Evolutionary conservation across 306 rosid species (phyloP).

Genomic region (Senna siamea): DNA sequence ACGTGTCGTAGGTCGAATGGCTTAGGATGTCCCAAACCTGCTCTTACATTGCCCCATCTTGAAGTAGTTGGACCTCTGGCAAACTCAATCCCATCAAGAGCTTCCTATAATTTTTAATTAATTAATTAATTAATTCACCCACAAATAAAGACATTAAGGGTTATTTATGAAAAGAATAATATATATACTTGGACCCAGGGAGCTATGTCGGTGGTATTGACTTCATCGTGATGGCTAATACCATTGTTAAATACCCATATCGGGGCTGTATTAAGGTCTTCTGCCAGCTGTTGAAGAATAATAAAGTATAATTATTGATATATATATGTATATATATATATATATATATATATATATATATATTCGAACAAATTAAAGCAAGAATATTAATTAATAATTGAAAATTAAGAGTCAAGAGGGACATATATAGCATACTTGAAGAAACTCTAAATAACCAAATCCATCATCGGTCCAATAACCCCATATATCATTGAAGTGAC

Average conservation of each 20-base stretch:
- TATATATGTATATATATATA: too few species aligned
- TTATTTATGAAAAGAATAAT: too few species aligned
- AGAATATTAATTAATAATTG: background rate
- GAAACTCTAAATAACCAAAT: conserved; percentile 87
- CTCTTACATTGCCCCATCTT: conserved; percentile 75
- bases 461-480: conserved; percentile 97
- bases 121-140: background rate
- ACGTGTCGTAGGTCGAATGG: conserved; percentile 73
- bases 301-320: background rate
- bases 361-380: too few species aligned
- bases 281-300: conserved; percentile 66
- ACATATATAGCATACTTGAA: conserved; percentile 63
- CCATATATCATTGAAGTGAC: conserved; percentile 99
- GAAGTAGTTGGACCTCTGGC: conserved; percentile 71
- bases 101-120: conserved; percentile 86
- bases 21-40: conserved; percentile 69
- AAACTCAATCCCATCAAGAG: conserved; percentile 88
- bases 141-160: too few species aligned
- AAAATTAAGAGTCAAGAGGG: conserved; percentile 8
- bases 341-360: too few species aligned
- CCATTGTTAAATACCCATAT: conserved; percentile 93
- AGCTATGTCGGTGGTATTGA: conserved; percentile 46
- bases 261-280: conserved; percentile 75
- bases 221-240: conserved; percentile 84
- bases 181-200: conserved; percentile 74